These are phyloP conservation scores for Bidens hawaiensis DNA, from an alignment of 140 eudicot genomes.

Conservation along the genomic window DNA sequence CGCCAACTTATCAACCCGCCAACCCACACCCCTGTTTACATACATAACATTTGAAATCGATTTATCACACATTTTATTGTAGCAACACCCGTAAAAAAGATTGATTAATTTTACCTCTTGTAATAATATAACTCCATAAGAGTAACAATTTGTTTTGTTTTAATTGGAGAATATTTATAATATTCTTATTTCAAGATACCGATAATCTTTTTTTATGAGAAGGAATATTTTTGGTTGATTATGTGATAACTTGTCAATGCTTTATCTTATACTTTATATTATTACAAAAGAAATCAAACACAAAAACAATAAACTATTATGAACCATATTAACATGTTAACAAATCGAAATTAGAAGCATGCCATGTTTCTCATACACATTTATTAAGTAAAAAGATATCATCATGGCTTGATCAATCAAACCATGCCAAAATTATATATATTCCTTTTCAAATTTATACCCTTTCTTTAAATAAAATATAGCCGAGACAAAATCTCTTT, in stretches of 20 bases:
- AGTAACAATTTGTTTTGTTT: neutral
- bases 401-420: conserved; percentile 11
- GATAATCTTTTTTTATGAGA: neutral
- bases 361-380: neutral
- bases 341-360: conserved; percentile 6
- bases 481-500: conserved; percentile 19
- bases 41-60: too few relatives aligned
- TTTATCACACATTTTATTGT: too few relatives aligned
- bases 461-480: conserved; percentile 11
- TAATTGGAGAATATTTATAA: neutral
- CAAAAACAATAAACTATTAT: neutral
- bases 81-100: too few relatives aligned
- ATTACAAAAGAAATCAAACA: neutral
- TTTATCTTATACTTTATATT: neutral
- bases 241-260: neutral
- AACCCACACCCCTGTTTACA: too few relatives aligned
- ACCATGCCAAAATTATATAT: conserved; percentile 17
- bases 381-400: conserved; percentile 10
- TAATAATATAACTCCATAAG: too few relatives aligned
- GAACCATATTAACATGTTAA: neutral
- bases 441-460: conserved; percentile 17
- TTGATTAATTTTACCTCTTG: too few relatives aligned
- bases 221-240: neutral
- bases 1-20: too few relatives aligned
- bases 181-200: neutral